Evolutionary conservation across 2,329 filamentous ascomycete species (phyloP), one percentile per base, ranked within the genome.

Genomic region (Colletotrichum sp.): DNA sequence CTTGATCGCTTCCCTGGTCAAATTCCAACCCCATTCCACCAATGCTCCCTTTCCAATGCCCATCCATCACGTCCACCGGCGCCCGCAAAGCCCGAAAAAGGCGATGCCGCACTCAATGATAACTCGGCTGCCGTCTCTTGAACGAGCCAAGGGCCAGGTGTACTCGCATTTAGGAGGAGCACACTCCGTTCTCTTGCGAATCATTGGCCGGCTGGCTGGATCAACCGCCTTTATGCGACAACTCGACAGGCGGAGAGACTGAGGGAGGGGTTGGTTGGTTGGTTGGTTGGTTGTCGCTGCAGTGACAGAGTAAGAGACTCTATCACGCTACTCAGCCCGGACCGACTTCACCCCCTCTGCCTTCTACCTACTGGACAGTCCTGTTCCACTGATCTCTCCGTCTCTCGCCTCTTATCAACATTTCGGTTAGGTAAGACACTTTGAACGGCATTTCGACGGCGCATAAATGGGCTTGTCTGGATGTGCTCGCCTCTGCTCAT

Each of bases 401-500:
- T 36, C 32, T 64, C 57, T 13, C 12, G 32, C 52, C 49, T 44
- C 13, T 69, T 59, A 59, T 59, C 55, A 68, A 72, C 57, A 12
- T 68, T 72, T 67, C 55, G 63, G 52, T 72, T 62, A 57, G 62
- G 44, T 63, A 72, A 72, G 72, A 30, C 32, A 55, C 69, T 34
- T 36, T 69, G 36, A 72, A 68, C 62, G 62, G 32, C 32, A 62
- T 55, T 72, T 21, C 28, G 69, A 55, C 57, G 70, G 64, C 63
- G 72, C 68, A 72, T 34, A 21, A 28, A 59, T 36, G 18, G 18
- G 39, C 49, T 75, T 21, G 30, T 28, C 55, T 39, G 44, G 65
- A 59, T 57, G 36, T 67, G 39, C 32, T 73, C 5, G 26, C 26
- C 72, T 44, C 52, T 75, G 68, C 55, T 68, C 34, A 57, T 28